Conservation (phyloP, 306 rosid species). For the Abrus pulchellus region DNA sequence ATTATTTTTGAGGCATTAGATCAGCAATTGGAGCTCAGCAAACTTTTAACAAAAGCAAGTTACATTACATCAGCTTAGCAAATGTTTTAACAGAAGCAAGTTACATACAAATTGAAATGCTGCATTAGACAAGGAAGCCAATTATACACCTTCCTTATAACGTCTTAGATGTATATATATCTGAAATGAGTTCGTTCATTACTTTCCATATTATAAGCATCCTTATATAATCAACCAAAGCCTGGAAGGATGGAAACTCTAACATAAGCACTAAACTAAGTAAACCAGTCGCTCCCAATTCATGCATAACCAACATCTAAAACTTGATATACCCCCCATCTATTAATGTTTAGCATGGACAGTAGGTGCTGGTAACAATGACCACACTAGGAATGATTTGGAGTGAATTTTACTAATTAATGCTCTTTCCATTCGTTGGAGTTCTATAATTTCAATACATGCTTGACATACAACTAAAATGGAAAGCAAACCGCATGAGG, state of each 20-base stretch:
- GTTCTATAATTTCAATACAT: neutral
- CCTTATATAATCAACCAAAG: constrained; percentile 4
- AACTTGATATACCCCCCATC: neutral
- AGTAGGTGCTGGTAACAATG: neutral
- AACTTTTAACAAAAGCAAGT: neutral
- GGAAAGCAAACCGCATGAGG: neutral
- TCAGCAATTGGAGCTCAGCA: neutral
- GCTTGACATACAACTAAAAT: constrained; percentile 7
- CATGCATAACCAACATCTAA: neutral
- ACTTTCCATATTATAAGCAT: neutral
- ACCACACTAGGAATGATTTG: neutral
- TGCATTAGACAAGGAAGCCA: neutral
- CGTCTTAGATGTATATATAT: neutral
- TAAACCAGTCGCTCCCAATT: neutral
- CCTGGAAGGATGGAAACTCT: neutral
- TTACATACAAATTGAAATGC: neutral
- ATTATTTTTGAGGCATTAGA: constrained; percentile 18
- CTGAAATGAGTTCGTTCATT: neutral
- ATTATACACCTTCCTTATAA: neutral
- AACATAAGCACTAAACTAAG: neutral
- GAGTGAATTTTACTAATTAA: neutral
- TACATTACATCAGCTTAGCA: neutral
- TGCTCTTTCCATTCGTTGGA: constrained; percentile 3
- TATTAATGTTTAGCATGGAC: neutral
- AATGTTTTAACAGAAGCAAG: neutral